These are phyloP conservation scores for Saccharomycopsis hybrid DNA, from an alignment of 1,139 yeast species.

Conservation along the genomic window DNA sequence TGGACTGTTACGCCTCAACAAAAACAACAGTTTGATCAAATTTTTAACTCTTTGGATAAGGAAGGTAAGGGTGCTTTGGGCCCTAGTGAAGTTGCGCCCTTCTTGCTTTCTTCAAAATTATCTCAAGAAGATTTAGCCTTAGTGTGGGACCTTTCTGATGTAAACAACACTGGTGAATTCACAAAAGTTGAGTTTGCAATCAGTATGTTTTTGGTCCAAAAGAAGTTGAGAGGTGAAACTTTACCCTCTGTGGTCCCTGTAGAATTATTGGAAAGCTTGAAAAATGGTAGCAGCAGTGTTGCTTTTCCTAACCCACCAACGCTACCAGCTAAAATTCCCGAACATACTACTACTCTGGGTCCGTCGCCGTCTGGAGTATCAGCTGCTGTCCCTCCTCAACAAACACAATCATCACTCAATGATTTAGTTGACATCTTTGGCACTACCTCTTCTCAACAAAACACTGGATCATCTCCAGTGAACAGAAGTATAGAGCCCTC, in stretches of 20 bases:
- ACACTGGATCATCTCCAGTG: constrained; percentile 29
- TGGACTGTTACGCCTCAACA: constrained; percentile 69
- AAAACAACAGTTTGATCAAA: constrained; percentile 69
- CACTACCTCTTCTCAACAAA: constrained; percentile 30
- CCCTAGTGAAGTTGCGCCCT: constrained; percentile 79
- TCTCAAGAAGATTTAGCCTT: constrained; percentile 80
- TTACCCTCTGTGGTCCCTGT: constrained; percentile 64
- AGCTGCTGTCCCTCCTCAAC: constrained; percentile 25
- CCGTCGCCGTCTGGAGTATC: no score
- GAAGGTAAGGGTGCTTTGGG: constrained; percentile 55
- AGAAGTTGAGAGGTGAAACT: constrained; percentile 66
- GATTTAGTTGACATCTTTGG: constrained; percentile 61
- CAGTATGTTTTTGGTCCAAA: constrained; percentile 90
- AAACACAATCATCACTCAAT: constrained; percentile 42
- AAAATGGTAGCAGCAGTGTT: constrained; percentile 15
- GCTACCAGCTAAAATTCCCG: constrained; percentile 23
- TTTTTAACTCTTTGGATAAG: constrained; percentile 75
- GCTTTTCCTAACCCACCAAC: constrained; percentile 18
- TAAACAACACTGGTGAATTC: constrained; percentile 80
- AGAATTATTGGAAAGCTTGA: constrained; percentile 37
- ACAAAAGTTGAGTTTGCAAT: constrained; percentile 79
- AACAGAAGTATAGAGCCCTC: constrained; percentile 23
- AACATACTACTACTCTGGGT: no score
- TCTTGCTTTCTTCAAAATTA: constrained; percentile 81
- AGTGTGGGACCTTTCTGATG: constrained; percentile 93